These are phyloP conservation scores for Erucastrum elatum DNA, from an alignment of 345 rosid species.

Conservation along the genomic window DNA sequence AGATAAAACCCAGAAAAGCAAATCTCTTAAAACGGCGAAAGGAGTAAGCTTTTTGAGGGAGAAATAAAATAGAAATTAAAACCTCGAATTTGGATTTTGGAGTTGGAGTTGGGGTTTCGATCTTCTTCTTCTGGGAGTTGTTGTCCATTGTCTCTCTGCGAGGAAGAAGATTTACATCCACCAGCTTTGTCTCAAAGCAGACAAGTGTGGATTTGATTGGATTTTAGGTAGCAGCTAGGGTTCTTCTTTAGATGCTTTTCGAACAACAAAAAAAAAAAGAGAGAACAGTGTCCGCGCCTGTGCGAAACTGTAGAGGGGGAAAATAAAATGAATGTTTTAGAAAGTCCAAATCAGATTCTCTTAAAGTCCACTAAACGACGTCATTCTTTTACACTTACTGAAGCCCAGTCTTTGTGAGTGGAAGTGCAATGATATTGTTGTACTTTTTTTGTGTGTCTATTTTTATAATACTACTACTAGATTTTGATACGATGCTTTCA, in stretches of 20 bases:
- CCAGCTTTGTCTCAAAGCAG: conserved; percentile 21
- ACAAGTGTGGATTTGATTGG: background rate
- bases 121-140: conserved; percentile 48
- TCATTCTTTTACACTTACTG: background rate
- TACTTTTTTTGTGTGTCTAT: background rate
- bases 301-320: conserved; percentile 9
- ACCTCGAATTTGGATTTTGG: conserved; percentile 76
- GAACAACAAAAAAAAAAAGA: background rate
- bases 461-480: background rate
- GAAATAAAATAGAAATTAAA: background rate
- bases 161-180: conserved; percentile 25
- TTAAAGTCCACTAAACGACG: background rate
- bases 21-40: background rate
- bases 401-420: conserved; percentile 7
- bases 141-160: background rate
- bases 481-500: too few species aligned
- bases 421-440: background rate
- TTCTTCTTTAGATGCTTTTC: conserved; percentile 13
- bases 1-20: conserved; percentile 9
- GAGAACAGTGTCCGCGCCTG: conserved; percentile 24
- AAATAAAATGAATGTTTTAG: background rate
- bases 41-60: background rate
- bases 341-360: too few species aligned
- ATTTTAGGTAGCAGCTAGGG: conserved; percentile 19
- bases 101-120: conserved; percentile 61